Conservation (phyloP, 1,284 basidiomycete species). For the Heterobasidion parviporum region DNA sequence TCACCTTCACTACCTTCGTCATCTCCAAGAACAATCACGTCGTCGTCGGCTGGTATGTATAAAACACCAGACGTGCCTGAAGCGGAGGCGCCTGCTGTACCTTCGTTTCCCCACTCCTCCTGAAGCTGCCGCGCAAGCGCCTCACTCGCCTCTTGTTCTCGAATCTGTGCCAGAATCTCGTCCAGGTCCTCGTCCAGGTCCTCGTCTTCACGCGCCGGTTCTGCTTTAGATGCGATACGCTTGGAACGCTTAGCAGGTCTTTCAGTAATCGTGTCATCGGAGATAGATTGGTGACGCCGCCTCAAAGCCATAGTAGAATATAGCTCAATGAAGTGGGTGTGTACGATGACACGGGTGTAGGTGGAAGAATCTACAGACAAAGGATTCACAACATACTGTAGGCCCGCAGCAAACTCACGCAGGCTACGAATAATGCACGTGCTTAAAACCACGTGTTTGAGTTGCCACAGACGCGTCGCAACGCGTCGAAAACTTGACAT, state of each 20-base stretch:
- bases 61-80: not conserved
- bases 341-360: not conserved
- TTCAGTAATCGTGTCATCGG: not conserved
- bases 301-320: not conserved
- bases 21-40: constrained; percentile 1
- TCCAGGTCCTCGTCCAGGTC: constrained; percentile 31
- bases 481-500: too few relatives aligned
- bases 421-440: too few relatives aligned
- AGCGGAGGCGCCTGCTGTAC: not conserved
- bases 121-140: constrained; percentile 28
- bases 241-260: not conserved
- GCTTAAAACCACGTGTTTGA: too few relatives aligned
- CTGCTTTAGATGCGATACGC: constrained; percentile 3
- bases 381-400: too few relatives aligned
- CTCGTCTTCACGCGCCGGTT: constrained; percentile 24
- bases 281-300: not conserved
- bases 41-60: not conserved
- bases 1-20: constrained; percentile 23
- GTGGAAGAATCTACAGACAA: not conserved
- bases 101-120: constrained; percentile 17
- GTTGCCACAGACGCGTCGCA: too few relatives aligned
- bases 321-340: not conserved
- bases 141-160: constrained; percentile 36
- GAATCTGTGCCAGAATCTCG: constrained; percentile 29
- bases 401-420: too few relatives aligned